A percentile compares a stretch with the other conserved stretches of the same genome.
Evolutionary conservation across 2,329 filamentous ascomycete species (phyloP).

Genomic region (Diaporthe destruens): DNA sequence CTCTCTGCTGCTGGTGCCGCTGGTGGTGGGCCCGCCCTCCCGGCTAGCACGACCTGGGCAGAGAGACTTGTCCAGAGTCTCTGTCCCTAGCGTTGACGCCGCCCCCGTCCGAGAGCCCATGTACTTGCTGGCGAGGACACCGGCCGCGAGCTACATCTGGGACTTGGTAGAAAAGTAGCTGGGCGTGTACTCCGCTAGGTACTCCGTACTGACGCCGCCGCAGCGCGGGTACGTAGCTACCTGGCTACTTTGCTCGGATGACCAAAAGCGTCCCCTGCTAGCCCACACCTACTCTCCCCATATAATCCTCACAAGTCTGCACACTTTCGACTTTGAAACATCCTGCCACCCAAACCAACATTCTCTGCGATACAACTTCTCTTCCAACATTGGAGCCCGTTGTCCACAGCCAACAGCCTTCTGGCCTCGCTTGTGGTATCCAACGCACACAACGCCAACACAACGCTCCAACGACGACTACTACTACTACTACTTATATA

Average conservation of each 20-base stretch:
- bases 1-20: neutral
- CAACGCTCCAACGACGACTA: neutral
- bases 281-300: slow-evolving; percentile 22
- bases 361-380: neutral
- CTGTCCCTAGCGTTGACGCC: slow-evolving; percentile 11
- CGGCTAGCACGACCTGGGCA: slow-evolving; percentile 13
- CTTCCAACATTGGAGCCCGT: neutral
- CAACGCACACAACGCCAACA: slow-evolving; percentile 5
- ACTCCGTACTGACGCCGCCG: neutral
- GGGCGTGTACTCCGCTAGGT: too few species aligned
- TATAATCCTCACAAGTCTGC: slow-evolving; percentile 18
- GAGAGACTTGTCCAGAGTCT: slow-evolving; percentile 8
- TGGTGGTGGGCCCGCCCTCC: slow-evolving; percentile 16
- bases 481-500: neutral
- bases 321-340: slow-evolving; percentile 32
- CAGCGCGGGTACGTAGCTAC: neutral
- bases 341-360: slow-evolving; percentile 23
- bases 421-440: slow-evolving; percentile 2
- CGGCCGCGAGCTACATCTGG: slow-evolving; percentile 21
- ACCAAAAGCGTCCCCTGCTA: slow-evolving; percentile 20
- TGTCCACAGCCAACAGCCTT: neutral
- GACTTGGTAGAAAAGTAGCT: too few species aligned
- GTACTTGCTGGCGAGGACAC: slow-evolving; percentile 8
- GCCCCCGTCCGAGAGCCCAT: slow-evolving; percentile 14
- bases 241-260: neutral